Percentiles rank a stretch among this genome's conserved stretches.
phyloP scores from a whole-genome alignment of 768 basidiomycete genomes.

The Tulasnella sp. region DNA sequence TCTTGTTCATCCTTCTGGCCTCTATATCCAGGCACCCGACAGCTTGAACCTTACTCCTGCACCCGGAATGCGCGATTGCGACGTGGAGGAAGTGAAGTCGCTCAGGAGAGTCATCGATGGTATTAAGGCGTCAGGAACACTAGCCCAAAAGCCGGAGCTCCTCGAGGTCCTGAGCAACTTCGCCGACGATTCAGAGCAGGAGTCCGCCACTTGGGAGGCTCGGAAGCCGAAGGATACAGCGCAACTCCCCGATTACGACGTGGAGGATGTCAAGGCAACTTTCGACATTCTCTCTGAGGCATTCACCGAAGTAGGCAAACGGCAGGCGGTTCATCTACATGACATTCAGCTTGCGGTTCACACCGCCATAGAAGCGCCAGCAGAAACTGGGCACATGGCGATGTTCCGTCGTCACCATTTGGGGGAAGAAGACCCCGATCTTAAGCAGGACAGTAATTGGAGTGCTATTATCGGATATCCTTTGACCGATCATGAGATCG shows the following conservation, averaged over 20 bases:
- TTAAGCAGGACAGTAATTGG: too few relatives aligned
- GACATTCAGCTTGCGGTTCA: constrained; percentile 13
- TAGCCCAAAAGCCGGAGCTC: constrained; percentile 1
- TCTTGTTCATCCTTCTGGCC: neutral
- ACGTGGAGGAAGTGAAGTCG: neutral
- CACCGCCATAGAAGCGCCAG: neutral
- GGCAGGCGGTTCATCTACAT: neutral
- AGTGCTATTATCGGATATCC: too few relatives aligned
- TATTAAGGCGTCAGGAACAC: neutral
- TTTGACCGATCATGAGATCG: too few relatives aligned
- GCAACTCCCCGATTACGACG: neutral
- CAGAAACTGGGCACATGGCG: too few relatives aligned
- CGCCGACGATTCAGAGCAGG: neutral
- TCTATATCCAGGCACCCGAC: neutral
- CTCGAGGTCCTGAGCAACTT: constrained; percentile 3
- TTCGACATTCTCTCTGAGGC: constrained; percentile 8
- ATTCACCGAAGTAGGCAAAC: constrained; percentile 8
- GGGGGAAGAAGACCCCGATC: too few relatives aligned
- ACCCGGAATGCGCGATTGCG: neutral
- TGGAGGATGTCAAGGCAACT: neutral
- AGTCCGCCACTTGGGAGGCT: neutral
- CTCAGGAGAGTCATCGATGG: constrained; percentile 7
- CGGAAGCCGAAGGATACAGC: neutral
- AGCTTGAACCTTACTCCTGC: neutral
- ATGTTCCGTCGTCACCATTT: too few relatives aligned